phyloP scores from a whole-genome alignment of 345 rosid genomes.

The Bruguiera sexangula region DNA sequence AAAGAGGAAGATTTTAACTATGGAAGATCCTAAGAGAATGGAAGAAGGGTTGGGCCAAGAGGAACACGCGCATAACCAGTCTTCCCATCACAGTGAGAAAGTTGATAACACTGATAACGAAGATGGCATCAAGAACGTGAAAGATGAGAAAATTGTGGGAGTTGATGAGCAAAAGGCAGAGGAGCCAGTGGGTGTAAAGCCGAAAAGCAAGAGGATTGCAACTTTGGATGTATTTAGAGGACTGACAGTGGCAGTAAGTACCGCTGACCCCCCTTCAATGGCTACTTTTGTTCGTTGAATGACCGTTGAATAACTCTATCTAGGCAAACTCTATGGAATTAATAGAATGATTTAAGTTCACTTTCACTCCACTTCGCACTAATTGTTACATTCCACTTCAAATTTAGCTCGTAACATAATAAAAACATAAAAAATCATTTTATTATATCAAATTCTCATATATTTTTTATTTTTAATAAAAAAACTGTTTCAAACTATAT shows the following conservation, averaged over 20 bases:
- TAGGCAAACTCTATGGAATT: no score
- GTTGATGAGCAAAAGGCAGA: slow-evolving; percentile 17
- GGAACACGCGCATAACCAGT: slow-evolving; percentile 3
- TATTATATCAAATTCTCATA: no score
- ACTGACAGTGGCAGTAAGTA: slow-evolving; percentile 50
- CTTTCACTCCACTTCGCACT: no score
- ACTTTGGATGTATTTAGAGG: slow-evolving; percentile 67
- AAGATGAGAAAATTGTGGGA: not conserved
- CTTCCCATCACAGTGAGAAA: not conserved
- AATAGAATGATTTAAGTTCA: no score
- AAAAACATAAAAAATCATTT: no score
- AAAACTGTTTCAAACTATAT: no score
- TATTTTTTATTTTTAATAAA: no score
- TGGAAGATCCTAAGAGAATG: slow-evolving; percentile 44
- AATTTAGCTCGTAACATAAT: no score
- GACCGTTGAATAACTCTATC: no score
- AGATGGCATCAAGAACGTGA: slow-evolving; percentile 7
- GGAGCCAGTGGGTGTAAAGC: slow-evolving; percentile 14
- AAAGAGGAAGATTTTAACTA: not conserved
- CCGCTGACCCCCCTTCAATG: no score
- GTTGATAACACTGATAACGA: not conserved
- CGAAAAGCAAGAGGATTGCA: slow-evolving; percentile 47
- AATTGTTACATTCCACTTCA: no score
- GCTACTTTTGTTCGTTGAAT: no score
- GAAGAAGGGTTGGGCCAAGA: slow-evolving; percentile 44